Conservation (phyloP, 305 asterid species). For the Vinca major region DNA sequence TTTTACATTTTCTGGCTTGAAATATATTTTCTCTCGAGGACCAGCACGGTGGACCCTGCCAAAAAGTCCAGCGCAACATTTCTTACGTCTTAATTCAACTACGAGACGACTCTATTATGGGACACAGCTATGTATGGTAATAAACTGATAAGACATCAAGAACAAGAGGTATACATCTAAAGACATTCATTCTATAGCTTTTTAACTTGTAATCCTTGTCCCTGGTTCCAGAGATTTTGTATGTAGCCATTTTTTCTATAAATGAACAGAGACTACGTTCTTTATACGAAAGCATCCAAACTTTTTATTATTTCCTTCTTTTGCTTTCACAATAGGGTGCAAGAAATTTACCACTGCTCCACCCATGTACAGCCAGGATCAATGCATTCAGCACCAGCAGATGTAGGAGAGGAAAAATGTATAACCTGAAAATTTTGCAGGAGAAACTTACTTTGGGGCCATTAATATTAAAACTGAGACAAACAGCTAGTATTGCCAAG, state of each 20-base stretch:
- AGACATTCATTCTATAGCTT: no score
- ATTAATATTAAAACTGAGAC: slow-evolving; percentile 5
- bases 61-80: not conserved
- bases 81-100: not conserved
- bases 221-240: not conserved
- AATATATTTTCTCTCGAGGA: slow-evolving; percentile 85
- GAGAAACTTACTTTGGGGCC: slow-evolving; percentile 24
- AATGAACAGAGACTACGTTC: not conserved
- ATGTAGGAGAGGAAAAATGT: slow-evolving; percentile 67
- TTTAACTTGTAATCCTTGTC: no score
- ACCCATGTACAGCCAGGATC: slow-evolving; percentile 92
- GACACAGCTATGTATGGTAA: not conserved
- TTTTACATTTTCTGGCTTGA: slow-evolving; percentile 89
- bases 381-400: slow-evolving; percentile 98
- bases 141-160: not conserved
- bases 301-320: not conserved
- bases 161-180: not conserved
- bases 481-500: not conserved
- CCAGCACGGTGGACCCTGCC: slow-evolving; percentile 99
- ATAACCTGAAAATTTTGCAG: slow-evolving; percentile 59
- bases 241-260: not conserved
- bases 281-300: not conserved
- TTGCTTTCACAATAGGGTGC: not conserved
- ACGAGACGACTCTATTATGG: not conserved
- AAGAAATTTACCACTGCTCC: slow-evolving; percentile 74